Evolutionary conservation across 257 asterid species (phyloP).

Genomic region (Nyctanthes arbortristis): DNA sequence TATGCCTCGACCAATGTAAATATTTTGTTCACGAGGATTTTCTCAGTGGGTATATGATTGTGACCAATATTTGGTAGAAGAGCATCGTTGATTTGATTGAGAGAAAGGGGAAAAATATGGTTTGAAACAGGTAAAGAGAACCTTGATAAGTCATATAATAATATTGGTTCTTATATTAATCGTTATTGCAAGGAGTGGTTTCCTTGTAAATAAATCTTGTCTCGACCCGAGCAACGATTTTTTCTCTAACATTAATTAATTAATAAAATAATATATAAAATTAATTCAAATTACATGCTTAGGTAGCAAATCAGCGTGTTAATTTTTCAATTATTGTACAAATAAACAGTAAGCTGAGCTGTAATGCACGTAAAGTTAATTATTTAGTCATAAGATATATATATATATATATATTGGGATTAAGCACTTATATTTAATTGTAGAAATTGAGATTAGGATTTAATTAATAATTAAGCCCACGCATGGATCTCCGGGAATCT

Average conservation of each 20-base stretch:
- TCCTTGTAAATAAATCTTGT: background rate
- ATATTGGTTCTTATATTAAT: too few species aligned
- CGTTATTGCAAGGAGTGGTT: background rate
- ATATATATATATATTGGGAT: too few species aligned
- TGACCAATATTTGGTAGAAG: too few species aligned
- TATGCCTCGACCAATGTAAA: too few species aligned
- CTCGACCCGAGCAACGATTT: too few species aligned
- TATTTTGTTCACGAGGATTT: too few species aligned
- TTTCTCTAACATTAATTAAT: too few species aligned
- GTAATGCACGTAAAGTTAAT: conserved; percentile 5
- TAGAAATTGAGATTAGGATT: background rate
- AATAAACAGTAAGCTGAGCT: background rate
- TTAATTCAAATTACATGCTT: background rate
- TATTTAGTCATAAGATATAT: background rate
- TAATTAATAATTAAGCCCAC: background rate
- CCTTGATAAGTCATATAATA: too few species aligned
- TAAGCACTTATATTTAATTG: background rate
- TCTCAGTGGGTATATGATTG: too few species aligned
- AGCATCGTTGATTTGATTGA: too few species aligned
- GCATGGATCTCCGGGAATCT: conserved; percentile 8
- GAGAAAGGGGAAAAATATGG: too few species aligned
- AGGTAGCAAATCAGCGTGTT: background rate
- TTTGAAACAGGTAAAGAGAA: too few species aligned
- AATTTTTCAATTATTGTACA: background rate
- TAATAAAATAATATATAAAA: background rate